These are phyloP conservation scores for Carallia brachiata DNA, from an alignment of 345 rosid genomes.

Conservation along the genomic window DNA sequence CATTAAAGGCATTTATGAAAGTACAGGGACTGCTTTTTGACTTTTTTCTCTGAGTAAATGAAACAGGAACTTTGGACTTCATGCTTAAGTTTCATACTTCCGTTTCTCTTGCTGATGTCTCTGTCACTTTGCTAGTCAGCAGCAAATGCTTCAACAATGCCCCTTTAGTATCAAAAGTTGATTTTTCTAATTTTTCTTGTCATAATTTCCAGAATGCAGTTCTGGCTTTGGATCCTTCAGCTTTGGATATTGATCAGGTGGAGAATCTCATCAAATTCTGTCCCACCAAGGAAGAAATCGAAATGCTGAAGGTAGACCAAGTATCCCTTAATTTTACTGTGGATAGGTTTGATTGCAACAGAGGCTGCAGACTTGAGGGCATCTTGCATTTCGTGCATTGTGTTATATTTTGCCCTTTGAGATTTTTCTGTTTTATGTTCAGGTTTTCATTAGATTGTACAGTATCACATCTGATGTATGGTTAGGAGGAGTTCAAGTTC, in stretches of 20 bases:
- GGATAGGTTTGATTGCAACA: background rate
- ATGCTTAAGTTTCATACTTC: no score
- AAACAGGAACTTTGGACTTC: no score
- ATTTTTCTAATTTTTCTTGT: slow-evolving; percentile 14
- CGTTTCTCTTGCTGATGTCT: no score
- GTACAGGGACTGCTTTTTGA: no score
- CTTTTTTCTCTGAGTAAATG: no score
- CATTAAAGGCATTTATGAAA: no score
- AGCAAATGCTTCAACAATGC: background rate
- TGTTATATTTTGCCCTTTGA: background rate
- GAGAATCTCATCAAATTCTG: slow-evolving; percentile 97
- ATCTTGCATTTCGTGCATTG: background rate
- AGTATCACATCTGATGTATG: background rate
- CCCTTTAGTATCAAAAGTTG: background rate
- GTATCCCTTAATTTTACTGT: background rate
- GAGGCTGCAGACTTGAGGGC: background rate
- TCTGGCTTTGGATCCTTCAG: slow-evolving; percentile 84
- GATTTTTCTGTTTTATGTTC: background rate
- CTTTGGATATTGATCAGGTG: slow-evolving; percentile 91
- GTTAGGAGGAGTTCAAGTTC: no score
- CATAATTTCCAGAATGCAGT: slow-evolving; percentile 63
- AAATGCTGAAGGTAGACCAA: slow-evolving; percentile 62
- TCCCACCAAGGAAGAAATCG: slow-evolving; percentile 98
- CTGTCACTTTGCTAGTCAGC: no score
- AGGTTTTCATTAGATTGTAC: background rate